Evolutionary conservation across 768 basidiomycete genomes (phyloP).

Genomic region (Pleurotus salmoneostramineus): DNA sequence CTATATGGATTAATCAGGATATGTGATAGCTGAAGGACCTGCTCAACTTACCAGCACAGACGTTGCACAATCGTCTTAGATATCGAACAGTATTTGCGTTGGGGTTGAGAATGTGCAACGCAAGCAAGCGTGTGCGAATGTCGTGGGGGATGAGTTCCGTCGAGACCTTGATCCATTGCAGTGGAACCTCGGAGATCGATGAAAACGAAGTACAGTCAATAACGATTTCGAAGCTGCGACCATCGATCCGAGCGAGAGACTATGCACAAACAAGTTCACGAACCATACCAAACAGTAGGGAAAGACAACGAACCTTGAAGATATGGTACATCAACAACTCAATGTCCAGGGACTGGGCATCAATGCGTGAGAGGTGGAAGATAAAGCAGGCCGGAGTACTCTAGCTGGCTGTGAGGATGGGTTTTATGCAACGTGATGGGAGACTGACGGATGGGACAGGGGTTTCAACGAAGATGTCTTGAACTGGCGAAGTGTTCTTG

Average conservation of each 20-base stretch:
- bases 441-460: slow-evolving; percentile 38
- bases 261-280: slow-evolving; percentile 37
- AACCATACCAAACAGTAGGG: neutral
- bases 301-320: slow-evolving; percentile 49
- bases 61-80: slow-evolving; percentile 71
- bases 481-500: slow-evolving; percentile 57
- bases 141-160: slow-evolving; percentile 72
- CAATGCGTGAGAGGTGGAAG: slow-evolving; percentile 62
- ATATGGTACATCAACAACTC: slow-evolving; percentile 77
- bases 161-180: slow-evolving; percentile 78
- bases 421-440: neutral
- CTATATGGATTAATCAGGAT: slow-evolving; percentile 23
- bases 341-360: slow-evolving; percentile 77
- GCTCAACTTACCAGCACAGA: slow-evolving; percentile 44
- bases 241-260: slow-evolving; percentile 39
- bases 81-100: slow-evolving; percentile 71
- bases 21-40: neutral
- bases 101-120: slow-evolving; percentile 67
- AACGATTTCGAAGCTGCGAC: slow-evolving; percentile 64
- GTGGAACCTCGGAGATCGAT: slow-evolving; percentile 70
- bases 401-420: slow-evolving; percentile 16
- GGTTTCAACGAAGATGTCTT: slow-evolving; percentile 62
- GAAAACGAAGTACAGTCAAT: slow-evolving; percentile 81
- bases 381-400: slow-evolving; percentile 56
- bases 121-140: slow-evolving; percentile 56